Evolutionary conservation across 148 eudicot species (phyloP), one percentile per base, ranked within the genome.

Genomic region (Vaccinium corymbosum): DNA sequence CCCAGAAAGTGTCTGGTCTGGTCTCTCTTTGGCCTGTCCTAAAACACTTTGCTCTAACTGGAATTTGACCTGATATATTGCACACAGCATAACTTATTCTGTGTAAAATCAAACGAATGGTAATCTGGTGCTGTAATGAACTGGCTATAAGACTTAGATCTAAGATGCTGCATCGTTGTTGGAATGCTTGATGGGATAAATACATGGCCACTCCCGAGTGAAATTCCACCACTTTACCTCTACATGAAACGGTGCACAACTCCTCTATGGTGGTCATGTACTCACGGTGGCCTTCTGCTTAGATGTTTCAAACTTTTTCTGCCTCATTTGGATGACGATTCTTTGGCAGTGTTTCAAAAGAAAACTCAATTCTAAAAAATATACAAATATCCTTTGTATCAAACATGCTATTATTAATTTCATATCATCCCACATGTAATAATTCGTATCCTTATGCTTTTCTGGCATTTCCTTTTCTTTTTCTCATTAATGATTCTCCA

Each of bases 21-120:
- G 73, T 27, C 73, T 68, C 73, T 68, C 16, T 68, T 4, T 73
- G 50, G 77, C n/a, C 77, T 50, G 80, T 55, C 59, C 22, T 50
- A 51, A 77, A n/a, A 14, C 57, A 51, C 35, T 77, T 77, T 4
- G 38, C 8, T 77, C 13, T 77, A 51, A 77, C 25, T 51, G 19
- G 27, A 76, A 16, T 48, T 22, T 46, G 49, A 48, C 22, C 42
- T 27, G 7, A 25, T 27, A 13, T 68, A 6, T 25, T 29, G 14
- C 73, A 25, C 27, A 27, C 73, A 68, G 38, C 32, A 5, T 29
- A 22, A 62, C 12, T 62, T 62, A 5, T 6, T 11, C 79, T 46
- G 11, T 12, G 49, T 17, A 46, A n/a, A 76, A 25, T 20, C 53
- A 17, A 19, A 17, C n/a, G 5, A 76, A 19, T 76, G 15, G 20